phyloP scores from a whole-genome alignment of 768 basidiomycete species.

The Macrocybe gigantea region DNA sequence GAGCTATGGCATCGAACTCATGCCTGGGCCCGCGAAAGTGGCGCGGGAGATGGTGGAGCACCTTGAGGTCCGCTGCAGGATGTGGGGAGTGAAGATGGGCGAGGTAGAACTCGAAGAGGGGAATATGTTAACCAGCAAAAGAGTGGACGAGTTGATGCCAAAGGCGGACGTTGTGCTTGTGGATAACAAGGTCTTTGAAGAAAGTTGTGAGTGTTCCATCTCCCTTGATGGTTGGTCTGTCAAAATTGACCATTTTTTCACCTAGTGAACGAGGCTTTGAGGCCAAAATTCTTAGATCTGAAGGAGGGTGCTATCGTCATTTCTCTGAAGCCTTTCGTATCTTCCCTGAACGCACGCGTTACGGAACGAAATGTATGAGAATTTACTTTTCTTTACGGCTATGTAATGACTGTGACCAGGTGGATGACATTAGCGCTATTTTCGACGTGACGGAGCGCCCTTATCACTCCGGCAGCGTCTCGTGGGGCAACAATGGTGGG shows the following conservation, averaged over 20 bases:
- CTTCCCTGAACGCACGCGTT: slow-evolving; percentile 63
- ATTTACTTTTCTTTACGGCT: background rate
- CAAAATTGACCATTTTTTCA: slow-evolving; percentile 4
- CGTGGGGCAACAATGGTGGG: slow-evolving; percentile 72
- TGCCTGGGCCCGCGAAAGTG: slow-evolving; percentile 75
- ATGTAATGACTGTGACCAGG: slow-evolving; percentile 26
- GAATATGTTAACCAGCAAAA: slow-evolving; percentile 69
- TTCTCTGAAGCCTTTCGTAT: slow-evolving; percentile 82
- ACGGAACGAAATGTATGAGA: slow-evolving; percentile 74
- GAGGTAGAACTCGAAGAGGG: slow-evolving; percentile 78
- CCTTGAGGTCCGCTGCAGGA: slow-evolving; percentile 68
- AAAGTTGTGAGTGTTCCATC: slow-evolving; percentile 49
- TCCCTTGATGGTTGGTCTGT: background rate
- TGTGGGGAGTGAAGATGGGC: slow-evolving; percentile 86
- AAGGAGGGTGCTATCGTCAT: slow-evolving; percentile 91
- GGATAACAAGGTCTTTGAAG: slow-evolving; percentile 81
- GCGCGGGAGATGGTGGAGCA: slow-evolving; percentile 73
- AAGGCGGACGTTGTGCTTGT: slow-evolving; percentile 90
- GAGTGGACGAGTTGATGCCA: slow-evolving; percentile 64
- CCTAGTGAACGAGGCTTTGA: slow-evolving; percentile 80
- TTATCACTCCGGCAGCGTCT: slow-evolving; percentile 72
- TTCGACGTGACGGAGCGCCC: slow-evolving; percentile 67
- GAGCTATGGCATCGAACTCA: slow-evolving; percentile 75
- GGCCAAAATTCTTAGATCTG: slow-evolving; percentile 88
- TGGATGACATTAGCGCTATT: slow-evolving; percentile 77